These are phyloP conservation scores for Parietaria judaica DNA, from an alignment of 306 rosid genomes.

Conservation along the genomic window DNA sequence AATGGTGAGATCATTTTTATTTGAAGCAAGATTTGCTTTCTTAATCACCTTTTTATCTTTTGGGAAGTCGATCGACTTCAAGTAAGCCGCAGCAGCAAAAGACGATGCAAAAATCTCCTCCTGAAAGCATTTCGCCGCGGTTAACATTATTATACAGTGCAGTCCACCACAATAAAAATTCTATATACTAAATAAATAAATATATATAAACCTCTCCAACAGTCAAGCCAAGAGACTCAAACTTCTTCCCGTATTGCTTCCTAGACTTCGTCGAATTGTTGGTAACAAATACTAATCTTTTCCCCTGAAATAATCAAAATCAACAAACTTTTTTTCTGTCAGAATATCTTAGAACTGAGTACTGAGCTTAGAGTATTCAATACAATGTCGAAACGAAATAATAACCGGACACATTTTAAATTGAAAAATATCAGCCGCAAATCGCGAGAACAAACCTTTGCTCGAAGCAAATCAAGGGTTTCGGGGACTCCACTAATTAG, in stretches of 20 bases:
- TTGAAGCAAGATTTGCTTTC: neutral
- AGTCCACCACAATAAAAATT: slow-evolving; percentile 4
- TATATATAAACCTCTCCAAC: slow-evolving; percentile 61
- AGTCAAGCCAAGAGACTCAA: slow-evolving; percentile 85
- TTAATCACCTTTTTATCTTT: slow-evolving; percentile 74
- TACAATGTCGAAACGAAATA: too few relatives aligned
- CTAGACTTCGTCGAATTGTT: slow-evolving; percentile 98
- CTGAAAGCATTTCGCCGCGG: slow-evolving; percentile 32
- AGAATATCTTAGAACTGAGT: neutral
- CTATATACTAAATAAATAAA: neutral
- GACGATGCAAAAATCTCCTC: slow-evolving; percentile 99
- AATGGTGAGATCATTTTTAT: neutral
- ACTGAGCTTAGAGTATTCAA: neutral
- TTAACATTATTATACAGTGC: slow-evolving; percentile 9
- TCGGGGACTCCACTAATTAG: slow-evolving; percentile 92
- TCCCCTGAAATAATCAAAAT: slow-evolving; percentile 49
- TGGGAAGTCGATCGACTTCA: slow-evolving; percentile 84
- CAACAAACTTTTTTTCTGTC: slow-evolving; percentile 11
- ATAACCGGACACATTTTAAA: too few relatives aligned
- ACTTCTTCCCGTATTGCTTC: slow-evolving; percentile 98
- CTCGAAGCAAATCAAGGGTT: slow-evolving; percentile 86
- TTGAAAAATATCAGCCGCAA: slow-evolving; percentile 13
- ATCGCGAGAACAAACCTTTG: slow-evolving; percentile 55
- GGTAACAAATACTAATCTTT: slow-evolving; percentile 91
- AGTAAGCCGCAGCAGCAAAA: slow-evolving; percentile 94